phyloP scores from a whole-genome alignment of 2,329 filamentous ascomycete genomes.

The Fusarium camptoceras region DNA sequence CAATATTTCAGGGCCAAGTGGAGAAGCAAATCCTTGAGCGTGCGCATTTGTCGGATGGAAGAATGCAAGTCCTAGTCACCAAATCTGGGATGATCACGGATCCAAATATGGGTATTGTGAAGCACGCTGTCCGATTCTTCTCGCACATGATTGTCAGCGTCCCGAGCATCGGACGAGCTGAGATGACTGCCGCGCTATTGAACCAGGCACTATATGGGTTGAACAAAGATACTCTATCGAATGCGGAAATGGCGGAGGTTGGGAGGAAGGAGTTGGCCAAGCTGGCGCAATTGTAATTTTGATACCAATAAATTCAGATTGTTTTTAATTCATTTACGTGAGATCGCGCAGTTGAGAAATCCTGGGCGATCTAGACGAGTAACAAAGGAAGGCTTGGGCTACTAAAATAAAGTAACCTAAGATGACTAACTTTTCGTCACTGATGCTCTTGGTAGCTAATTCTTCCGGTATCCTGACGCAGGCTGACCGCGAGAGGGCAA shows the following conservation, averaged over 20 bases:
- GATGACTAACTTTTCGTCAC: too few relatives aligned
- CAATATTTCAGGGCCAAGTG: conserved; percentile 55
- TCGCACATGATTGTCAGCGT: conserved; percentile 42
- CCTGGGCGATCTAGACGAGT: too few relatives aligned
- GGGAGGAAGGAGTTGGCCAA: conserved; percentile 32
- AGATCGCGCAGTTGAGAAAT: too few relatives aligned
- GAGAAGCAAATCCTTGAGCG: conserved; percentile 58
- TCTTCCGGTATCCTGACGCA: too few relatives aligned
- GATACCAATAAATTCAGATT: too few relatives aligned
- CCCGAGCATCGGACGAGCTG: conserved; percentile 50
- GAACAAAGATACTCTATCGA: conserved; percentile 58
- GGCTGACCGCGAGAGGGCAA: too few relatives aligned
- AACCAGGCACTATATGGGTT: conserved; percentile 59
- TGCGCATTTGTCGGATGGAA: conserved; percentile 53
- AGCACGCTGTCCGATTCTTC: conserved; percentile 18
- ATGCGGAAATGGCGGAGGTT: conserved; percentile 57
- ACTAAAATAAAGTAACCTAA: too few relatives aligned
- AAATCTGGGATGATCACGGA: conserved; percentile 58
- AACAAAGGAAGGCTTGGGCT: too few relatives aligned
- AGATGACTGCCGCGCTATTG: conserved; percentile 58
- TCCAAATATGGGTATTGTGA: conserved; percentile 10
- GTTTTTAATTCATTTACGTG: too few relatives aligned
- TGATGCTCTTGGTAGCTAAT: too few relatives aligned
- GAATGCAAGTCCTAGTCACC: conserved; percentile 54
- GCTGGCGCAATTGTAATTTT: neutral